Percentiles rank a stretch among this genome's conserved stretches.
Evolutionary conservation across 257 asterid species (phyloP).

Genomic region (Scutellaria minor): DNA sequence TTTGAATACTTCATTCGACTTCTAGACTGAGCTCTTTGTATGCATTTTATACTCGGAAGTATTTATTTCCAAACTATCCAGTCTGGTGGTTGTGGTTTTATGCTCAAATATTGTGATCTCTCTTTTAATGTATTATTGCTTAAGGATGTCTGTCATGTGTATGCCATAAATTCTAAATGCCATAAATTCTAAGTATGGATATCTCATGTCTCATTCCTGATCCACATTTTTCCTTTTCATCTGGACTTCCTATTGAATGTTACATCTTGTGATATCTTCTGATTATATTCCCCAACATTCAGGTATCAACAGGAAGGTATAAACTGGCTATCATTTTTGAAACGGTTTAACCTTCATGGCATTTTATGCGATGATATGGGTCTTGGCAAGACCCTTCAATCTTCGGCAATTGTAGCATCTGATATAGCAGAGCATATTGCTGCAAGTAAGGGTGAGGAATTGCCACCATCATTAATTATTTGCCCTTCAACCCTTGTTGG

Average conservation of each 20-base stretch:
- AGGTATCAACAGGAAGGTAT: constrained; percentile 99
- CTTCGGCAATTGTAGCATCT: constrained; percentile 95
- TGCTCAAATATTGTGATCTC: too few species aligned
- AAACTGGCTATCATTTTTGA: constrained; percentile 95
- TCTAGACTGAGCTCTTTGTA: too few species aligned
- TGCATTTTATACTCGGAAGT: too few species aligned
- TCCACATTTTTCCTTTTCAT: constrained; percentile 5
- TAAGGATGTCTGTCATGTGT: too few species aligned
- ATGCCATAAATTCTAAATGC: too few species aligned
- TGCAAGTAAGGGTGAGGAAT: constrained; percentile 51
- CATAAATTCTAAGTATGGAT: too few species aligned
- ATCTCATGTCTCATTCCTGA: constrained; percentile 14
- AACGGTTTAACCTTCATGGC: constrained; percentile 95
- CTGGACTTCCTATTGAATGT: constrained; percentile 11
- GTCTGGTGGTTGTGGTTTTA: too few species aligned
- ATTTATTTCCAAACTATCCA: too few species aligned
- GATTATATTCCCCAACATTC: constrained; percentile 29
- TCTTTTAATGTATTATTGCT: too few species aligned
- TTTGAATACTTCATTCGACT: too few species aligned
- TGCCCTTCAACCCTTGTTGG: constrained; percentile 99
- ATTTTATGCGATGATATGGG: constrained; percentile 99
- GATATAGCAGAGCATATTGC: constrained; percentile 87
- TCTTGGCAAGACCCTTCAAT: constrained; percentile 97
- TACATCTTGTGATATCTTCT: constrained; percentile 7
- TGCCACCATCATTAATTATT: constrained; percentile 86